These are phyloP conservation scores for Amanita rubescens DNA, from an alignment of 768 basidiomycete genomes.

Conservation along the genomic window DNA sequence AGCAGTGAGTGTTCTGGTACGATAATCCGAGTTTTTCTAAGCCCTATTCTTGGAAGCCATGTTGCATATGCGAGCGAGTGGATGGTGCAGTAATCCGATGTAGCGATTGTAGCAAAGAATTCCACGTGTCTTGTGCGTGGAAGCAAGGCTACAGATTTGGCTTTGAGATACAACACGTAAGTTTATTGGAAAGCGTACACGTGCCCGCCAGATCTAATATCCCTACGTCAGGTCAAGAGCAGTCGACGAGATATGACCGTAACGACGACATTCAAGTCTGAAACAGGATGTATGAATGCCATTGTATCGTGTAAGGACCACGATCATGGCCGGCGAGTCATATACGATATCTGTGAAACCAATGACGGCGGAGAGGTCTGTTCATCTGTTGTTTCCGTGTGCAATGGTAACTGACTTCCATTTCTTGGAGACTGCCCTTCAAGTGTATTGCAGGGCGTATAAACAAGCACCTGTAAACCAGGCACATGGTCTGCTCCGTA, in stretches of 20 bases:
- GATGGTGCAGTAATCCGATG: constrained; percentile 83
- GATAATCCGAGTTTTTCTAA: neutral
- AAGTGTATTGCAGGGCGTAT: constrained; percentile 79
- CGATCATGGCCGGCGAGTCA: constrained; percentile 50
- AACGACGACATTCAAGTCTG: constrained; percentile 68
- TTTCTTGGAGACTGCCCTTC: constrained; percentile 68
- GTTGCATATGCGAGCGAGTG: constrained; percentile 61
- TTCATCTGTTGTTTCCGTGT: neutral
- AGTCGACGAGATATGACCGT: constrained; percentile 62
- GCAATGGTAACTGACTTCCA: neutral
- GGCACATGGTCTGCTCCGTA: constrained; percentile 82
- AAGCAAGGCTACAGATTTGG: constrained; percentile 76
- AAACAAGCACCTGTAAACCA: constrained; percentile 69
- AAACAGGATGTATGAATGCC: constrained; percentile 72
- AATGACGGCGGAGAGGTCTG: constrained; percentile 75
- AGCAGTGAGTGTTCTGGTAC: constrained; percentile 40
- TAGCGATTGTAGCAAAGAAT: constrained; percentile 71
- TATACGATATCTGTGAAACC: constrained; percentile 80
- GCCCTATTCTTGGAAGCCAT: constrained; percentile 43
- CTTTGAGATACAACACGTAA: constrained; percentile 83
- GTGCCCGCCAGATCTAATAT: neutral
- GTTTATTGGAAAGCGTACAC: constrained; percentile 17
- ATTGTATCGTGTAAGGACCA: constrained; percentile 78
- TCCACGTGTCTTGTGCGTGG: constrained; percentile 92
- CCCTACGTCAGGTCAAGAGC: constrained; percentile 55